Base-by-base conservation (phyloP, 257 asterid species). In the Leonotis leonurus region DNA sequence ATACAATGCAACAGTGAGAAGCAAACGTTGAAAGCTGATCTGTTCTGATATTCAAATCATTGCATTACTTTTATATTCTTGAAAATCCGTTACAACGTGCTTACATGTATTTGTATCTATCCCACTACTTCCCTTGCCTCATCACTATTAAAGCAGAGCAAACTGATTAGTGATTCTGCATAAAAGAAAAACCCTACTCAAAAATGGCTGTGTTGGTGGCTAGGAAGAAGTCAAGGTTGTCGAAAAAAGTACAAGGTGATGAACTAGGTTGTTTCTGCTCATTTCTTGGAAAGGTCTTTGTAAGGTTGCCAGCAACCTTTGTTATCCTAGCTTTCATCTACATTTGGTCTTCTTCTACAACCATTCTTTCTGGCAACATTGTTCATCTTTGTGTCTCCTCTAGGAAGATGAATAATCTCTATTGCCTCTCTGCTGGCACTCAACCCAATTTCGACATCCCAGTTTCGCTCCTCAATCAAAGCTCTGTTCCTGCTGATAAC, bases 351-450 rank as follows among this genome's bases (percentile, higher is more conserved):
- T 77, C 85, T 65, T 71, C 90, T 12, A 73, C 90, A 12, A 67
- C 86, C 56, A 50, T 82, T 41, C 30, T 87, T 59, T n/a, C n/a
- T n/a, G n/a, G n/a, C n/a, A n/a, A n/a, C n/a, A n/a, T n/a, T n/a
- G n/a, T n/a, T n/a, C 93, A 78, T 68, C 45, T 84, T 2, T 87
- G 94, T 45, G 73, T 80, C 18, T 77, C 90, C 1, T 80, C 94
- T 0, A 60, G 90, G 6, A 87, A 82, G 60, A 88, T 87, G 71
- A 75, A 64, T 66, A 69, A 75, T 51, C 82, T 75, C 9, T 84
- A 79, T 24, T 87, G 95, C 74, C 75, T 84, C 43, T 78, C 87
- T 4, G 90, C 90, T 24, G 90, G 87, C 20, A 50, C 94, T 60
- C 83, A 77, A 20, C 83, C 93, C 2, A 49, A 59, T 68, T 48